Conservation (phyloP, 352 stramenopile species). For the Phytophthora fragariaefolia region DNA sequence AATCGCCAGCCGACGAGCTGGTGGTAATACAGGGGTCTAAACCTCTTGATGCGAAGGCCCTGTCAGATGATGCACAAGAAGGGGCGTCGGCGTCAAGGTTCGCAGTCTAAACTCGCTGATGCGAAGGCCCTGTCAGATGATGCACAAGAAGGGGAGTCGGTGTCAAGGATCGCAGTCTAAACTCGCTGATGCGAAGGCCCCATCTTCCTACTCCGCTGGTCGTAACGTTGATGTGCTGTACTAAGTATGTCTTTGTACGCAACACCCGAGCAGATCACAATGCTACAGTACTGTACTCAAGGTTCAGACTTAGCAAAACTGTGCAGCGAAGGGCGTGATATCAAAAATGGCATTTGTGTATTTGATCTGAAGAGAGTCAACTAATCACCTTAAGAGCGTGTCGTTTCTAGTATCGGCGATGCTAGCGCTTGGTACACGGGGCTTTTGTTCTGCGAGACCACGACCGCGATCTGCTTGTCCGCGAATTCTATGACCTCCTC, state of each 20-base stretch:
- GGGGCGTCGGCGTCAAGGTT: too few relatives aligned
- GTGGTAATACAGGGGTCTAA: not conserved
- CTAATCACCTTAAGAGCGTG: slow-evolving; percentile 3
- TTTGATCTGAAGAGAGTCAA: not conserved
- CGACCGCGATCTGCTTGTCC: slow-evolving; percentile 26
- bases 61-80: too few relatives aligned
- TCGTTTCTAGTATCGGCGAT: slow-evolving; percentile 20
- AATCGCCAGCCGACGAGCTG: too few relatives aligned
- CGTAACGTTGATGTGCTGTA: not conserved
- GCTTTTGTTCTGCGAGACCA: slow-evolving; percentile 35
- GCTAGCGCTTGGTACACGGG: slow-evolving; percentile 31
- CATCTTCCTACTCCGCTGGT: slow-evolving; percentile 15
- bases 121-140: not conserved
- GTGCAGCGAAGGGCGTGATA: too few relatives aligned
- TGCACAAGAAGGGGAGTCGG: not conserved
- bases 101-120: not conserved
- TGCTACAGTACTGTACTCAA: too few relatives aligned
- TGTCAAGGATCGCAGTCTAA: slow-evolving; percentile 2
- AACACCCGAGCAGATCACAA: too few relatives aligned
- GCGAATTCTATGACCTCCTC: slow-evolving; percentile 23
- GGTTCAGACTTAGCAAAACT: too few relatives aligned
- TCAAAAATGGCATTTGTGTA: slow-evolving; percentile 6
- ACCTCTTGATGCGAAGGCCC: not conserved
- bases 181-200: slow-evolving; percentile 1
- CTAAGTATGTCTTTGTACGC: too few relatives aligned